Evolutionary conservation across 2,329 filamentous ascomycete genomes (phyloP).

Genomic region (Thelonectria blattea): DNA sequence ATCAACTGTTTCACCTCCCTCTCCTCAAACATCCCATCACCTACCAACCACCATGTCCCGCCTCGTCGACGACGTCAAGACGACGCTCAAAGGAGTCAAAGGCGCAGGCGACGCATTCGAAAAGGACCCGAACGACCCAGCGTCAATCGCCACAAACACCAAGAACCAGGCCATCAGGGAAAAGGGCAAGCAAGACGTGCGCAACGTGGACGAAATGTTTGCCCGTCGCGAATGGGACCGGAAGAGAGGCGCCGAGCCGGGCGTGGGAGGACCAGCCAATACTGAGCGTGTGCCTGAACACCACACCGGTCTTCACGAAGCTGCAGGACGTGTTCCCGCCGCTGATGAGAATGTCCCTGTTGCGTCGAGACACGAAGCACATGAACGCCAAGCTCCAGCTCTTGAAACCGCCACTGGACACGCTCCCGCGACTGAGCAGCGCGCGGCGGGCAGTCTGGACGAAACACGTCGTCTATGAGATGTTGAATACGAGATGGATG

Average conservation of each 20-base stretch:
- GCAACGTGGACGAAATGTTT: conserved; percentile 25
- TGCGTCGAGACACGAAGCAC: neutral
- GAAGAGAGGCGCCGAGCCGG: neutral
- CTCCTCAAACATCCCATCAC: neutral
- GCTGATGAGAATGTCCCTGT: neutral
- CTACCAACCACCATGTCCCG: neutral
- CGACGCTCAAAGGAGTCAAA: conserved; percentile 32
- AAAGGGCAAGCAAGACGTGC: conserved; percentile 31
- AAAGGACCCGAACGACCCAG: conserved; percentile 23
- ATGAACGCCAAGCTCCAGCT: neutral
- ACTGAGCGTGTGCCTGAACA: neutral
- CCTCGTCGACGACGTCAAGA: conserved; percentile 30
- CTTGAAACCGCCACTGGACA: neutral
- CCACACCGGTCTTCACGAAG: neutral
- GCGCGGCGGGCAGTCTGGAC: neutral
- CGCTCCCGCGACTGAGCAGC: neutral
- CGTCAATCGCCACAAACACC: neutral
- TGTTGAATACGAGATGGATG: neutral
- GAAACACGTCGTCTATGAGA: neutral
- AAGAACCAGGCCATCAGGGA: conserved; percentile 24
- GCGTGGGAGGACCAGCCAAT: neutral
- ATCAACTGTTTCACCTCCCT: neutral
- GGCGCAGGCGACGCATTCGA: conserved; percentile 36
- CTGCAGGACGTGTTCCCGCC: neutral
- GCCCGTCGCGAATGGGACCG: conserved; percentile 29